These are phyloP conservation scores for Vigna nakashimae DNA, from an alignment of 306 rosid species.

Conservation along the genomic window DNA sequence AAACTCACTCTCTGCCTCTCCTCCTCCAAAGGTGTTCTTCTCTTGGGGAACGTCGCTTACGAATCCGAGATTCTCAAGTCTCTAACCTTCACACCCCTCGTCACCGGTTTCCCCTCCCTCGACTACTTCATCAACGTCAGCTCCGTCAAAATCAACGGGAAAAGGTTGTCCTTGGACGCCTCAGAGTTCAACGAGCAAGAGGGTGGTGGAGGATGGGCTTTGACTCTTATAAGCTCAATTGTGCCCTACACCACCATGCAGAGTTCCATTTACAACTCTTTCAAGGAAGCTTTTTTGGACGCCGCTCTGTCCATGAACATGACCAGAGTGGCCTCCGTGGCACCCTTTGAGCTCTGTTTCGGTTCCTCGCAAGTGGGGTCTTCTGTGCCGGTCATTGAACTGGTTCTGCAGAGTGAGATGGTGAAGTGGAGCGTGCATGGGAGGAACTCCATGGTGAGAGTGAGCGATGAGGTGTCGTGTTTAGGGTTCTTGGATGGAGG, in stretches of 20 bases:
- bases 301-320: constrained; percentile 65
- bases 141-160: constrained; percentile 63
- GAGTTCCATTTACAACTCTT: constrained; percentile 54
- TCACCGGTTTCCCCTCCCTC: constrained; percentile 20
- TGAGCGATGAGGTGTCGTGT: constrained; percentile 56
- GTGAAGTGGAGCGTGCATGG: constrained; percentile 73
- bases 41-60: constrained; percentile 32
- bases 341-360: constrained; percentile 72
- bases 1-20: constrained; percentile 64
- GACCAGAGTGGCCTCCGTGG: constrained; percentile 52
- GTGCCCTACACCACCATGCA: constrained; percentile 68
- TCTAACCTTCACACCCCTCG: constrained; percentile 62
- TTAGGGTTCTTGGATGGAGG: constrained; percentile 87
- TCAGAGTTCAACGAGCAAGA: constrained; percentile 17
- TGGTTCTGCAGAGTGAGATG: constrained; percentile 82
- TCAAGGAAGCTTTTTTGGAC: constrained; percentile 53
- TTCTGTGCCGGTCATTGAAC: constrained; percentile 60
- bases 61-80: constrained; percentile 49
- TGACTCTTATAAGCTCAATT: constrained; percentile 58
- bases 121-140: constrained; percentile 63
- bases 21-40: constrained; percentile 58
- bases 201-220: constrained; percentile 32
- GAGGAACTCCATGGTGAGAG: constrained; percentile 73
- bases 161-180: constrained; percentile 53
- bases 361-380: constrained; percentile 36